Evolutionary conservation across 2,329 filamentous ascomycete species (phyloP), one percentile per base, ranked within the genome.

Genomic region (Calonectria henricotiae): DNA sequence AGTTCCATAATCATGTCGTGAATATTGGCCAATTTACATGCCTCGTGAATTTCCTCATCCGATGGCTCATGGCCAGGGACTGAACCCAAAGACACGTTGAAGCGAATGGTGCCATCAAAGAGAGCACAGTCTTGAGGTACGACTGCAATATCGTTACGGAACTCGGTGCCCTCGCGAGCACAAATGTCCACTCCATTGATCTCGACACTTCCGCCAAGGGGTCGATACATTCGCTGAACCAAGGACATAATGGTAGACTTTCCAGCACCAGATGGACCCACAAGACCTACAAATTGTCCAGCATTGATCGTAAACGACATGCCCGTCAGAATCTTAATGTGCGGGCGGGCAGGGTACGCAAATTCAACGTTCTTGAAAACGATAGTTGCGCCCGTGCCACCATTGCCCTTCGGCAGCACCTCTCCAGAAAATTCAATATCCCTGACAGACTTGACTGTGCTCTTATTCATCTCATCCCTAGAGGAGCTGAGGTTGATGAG

Each of bases 11-110:
- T 92, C 27, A 88, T 89, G 30, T 93, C 90, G 80, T 94, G 91
- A 71, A 94, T 92, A 77, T 92, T 92, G 41, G 91, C 91, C 17
- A 92, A 82, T 67, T 87, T 86, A 77, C 91, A 93, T 0, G 92
- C 92, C 64, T 89, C 88, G 72, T 91, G 86, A 54, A 94, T 90
- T 55, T 93, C 91, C 9, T 84, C 87, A 51, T 89, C 83, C 0
- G 86, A 88, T 1, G 88, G 88, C 39, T 87, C 85, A 46, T 87
- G 83, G 13, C 85, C 87, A 1, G 89, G 90, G 1, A 85, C 83
- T 0, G 86, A 85, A 11, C 89, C 89, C 2, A 91, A 83, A 1
- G 83, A 81, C 32, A 91, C 82, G 77, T 91, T 91, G 80, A 90
- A 90, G 5, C 79, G 81, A 44, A 90, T 81, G 15, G 82, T 89